Evolutionary conservation across 148 eudicot genomes (phyloP).

Genomic region (Pouteria glomerata): DNA sequence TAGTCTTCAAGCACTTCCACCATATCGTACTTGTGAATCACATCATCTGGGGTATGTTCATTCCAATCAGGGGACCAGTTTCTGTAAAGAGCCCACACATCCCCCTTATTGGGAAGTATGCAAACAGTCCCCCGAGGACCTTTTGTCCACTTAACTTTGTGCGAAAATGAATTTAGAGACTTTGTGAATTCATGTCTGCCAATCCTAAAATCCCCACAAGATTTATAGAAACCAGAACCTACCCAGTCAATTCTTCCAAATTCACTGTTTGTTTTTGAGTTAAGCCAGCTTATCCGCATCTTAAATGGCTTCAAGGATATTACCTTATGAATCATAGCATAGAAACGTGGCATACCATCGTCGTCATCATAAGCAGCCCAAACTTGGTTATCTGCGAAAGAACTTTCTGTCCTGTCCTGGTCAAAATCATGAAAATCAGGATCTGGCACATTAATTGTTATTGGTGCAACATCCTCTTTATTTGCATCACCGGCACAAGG

Average conservation of each 20-base stretch:
- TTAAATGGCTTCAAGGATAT: slow-evolving; percentile 34
- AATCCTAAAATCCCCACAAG: slow-evolving; percentile 45
- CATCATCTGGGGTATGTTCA: slow-evolving; percentile 29
- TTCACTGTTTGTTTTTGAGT: slow-evolving; percentile 40
- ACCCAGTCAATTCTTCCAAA: slow-evolving; percentile 39
- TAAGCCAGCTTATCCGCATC: slow-evolving; percentile 48
- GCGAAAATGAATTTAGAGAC: slow-evolving; percentile 46
- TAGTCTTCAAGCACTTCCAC: slow-evolving; percentile 53
- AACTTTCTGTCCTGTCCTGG: slow-evolving; percentile 35
- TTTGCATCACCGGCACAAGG: slow-evolving; percentile 12
- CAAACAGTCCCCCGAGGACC: slow-evolving; percentile 40
- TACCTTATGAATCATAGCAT: slow-evolving; percentile 47
- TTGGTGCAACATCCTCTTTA: slow-evolving; percentile 7
- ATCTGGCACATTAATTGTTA: slow-evolving; percentile 39
- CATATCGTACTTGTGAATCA: slow-evolving; percentile 46
- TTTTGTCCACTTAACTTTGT: slow-evolving; percentile 38
- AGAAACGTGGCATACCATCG: slow-evolving; percentile 61
- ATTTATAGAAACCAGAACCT: slow-evolving; percentile 36
- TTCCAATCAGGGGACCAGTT: slow-evolving; percentile 59
- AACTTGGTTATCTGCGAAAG: slow-evolving; percentile 41
- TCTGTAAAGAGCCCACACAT: slow-evolving; percentile 51
- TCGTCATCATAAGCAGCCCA: slow-evolving; percentile 58
- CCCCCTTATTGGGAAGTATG: slow-evolving; percentile 45
- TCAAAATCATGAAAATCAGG: slow-evolving; percentile 60
- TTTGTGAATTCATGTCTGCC: slow-evolving; percentile 27